Conservation (phyloP, 1,284 basidiomycete genomes). For the Clitocybe nebularis region DNA sequence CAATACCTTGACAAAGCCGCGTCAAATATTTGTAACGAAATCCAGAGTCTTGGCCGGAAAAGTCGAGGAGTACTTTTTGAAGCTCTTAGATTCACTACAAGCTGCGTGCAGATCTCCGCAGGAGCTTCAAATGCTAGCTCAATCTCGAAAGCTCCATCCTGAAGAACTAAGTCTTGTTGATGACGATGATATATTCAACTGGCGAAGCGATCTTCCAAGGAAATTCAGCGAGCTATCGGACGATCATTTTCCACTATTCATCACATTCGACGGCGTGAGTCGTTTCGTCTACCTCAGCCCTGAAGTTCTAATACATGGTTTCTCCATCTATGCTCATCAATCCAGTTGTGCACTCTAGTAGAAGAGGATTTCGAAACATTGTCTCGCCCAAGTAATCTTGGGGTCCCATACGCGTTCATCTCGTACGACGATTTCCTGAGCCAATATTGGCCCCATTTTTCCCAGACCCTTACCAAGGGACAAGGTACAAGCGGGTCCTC, state of each 20-base stretch:
- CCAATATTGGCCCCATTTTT: slow-evolving; percentile 63
- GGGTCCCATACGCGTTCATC: too few relatives aligned
- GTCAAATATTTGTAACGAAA: slow-evolving; percentile 73
- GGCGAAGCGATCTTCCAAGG: slow-evolving; percentile 44
- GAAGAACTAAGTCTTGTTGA: slow-evolving; percentile 39
- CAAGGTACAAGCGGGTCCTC: slow-evolving; percentile 37
- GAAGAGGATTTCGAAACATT: too few relatives aligned
- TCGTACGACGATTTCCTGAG: slow-evolving; percentile 49
- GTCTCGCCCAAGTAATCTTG: too few relatives aligned
- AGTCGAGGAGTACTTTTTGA: slow-evolving; percentile 62
- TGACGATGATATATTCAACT: slow-evolving; percentile 44
- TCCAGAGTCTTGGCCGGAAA: slow-evolving; percentile 60
- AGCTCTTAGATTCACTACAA: slow-evolving; percentile 45
- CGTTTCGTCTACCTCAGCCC: slow-evolving; percentile 5
- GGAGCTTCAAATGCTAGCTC: slow-evolving; percentile 40
- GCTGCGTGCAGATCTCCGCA: slow-evolving; percentile 34
- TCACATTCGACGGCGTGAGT: slow-evolving; percentile 60
- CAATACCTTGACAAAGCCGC: slow-evolving; percentile 36
- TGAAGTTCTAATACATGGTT: slow-evolving; percentile 40
- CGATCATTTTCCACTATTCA: slow-evolving; percentile 66
- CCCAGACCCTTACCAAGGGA: slow-evolving; percentile 49
- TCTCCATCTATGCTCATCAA: too few relatives aligned
- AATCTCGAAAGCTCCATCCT: slow-evolving; percentile 20
- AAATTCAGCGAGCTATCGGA: slow-evolving; percentile 57
- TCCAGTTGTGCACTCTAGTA: too few relatives aligned